Evolutionary conservation across 805 yeast genomes (phyloP).

Genomic region (Yamadazyma sp.): DNA sequence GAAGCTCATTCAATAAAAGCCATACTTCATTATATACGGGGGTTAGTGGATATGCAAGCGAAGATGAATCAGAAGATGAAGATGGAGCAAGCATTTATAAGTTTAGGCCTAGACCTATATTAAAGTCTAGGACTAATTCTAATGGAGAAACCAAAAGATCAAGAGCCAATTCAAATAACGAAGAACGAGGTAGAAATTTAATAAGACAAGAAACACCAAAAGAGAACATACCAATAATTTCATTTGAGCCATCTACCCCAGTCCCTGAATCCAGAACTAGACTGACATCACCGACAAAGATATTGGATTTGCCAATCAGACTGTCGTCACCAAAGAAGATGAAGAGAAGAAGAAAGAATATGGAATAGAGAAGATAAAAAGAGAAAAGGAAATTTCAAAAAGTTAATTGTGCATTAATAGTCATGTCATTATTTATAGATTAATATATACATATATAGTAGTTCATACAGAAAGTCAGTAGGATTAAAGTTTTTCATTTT

Average conservation of each 20-base stretch:
- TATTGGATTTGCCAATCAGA: conserved; percentile 10
- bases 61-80: conserved; percentile 3
- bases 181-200: not conserved
- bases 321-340: conserved; percentile 7
- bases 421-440: not conserved
- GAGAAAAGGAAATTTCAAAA: too few species aligned
- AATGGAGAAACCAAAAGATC: not conserved
- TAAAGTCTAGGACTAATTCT: too few species aligned
- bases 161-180: not conserved
- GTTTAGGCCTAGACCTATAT: conserved; percentile 5
- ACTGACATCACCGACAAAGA: conserved; percentile 11
- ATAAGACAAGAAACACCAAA: not conserved
- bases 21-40: not conserved
- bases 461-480: too few species aligned
- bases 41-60: conserved; percentile 2
- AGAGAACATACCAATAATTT: conserved; percentile 2
- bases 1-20: not conserved
- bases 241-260: conserved; percentile 5
- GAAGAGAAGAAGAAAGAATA: too few species aligned
- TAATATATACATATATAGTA: not conserved
- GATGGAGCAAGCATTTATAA: conserved; percentile 8
- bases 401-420: not conserved
- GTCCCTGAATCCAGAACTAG: conserved; percentile 2
- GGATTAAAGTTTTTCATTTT: too few species aligned
- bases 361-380: too few species aligned